These are phyloP conservation scores for Alternaria hordeiaustralica DNA, from an alignment of 2,329 filamentous ascomycete species.

Conservation along the genomic window DNA sequence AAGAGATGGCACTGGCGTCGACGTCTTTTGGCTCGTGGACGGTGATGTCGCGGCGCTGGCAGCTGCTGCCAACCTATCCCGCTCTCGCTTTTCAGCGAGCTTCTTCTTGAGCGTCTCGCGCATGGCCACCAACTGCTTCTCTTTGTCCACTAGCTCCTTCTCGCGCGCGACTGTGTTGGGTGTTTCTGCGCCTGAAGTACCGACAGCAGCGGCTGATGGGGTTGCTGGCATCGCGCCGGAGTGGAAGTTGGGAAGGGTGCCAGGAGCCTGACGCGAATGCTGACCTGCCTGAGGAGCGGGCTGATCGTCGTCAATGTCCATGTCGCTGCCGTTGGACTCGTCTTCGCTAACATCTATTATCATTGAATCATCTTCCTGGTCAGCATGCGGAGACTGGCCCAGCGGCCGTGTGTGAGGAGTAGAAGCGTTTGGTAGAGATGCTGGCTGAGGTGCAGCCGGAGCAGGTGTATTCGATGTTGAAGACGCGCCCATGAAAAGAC, in stretches of 20 bases:
- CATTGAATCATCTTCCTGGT: constrained; percentile 68
- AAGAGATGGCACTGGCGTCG: constrained; percentile 1
- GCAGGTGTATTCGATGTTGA: constrained; percentile 4
- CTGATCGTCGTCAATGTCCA: constrained; percentile 67
- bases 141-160: constrained; percentile 55
- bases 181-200: constrained; percentile 46
- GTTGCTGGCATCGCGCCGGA: constrained; percentile 32
- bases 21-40: neutral
- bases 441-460: constrained; percentile 52
- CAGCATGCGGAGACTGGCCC: constrained; percentile 59
- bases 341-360: constrained; percentile 88
- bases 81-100: constrained; percentile 32
- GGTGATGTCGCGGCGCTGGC: constrained; percentile 1
- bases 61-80: constrained; percentile 23
- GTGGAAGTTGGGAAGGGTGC: constrained; percentile 32
- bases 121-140: constrained; percentile 58
- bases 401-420: constrained; percentile 65
- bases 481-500: constrained; percentile 57
- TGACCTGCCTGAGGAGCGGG: constrained; percentile 39
- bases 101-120: constrained; percentile 36
- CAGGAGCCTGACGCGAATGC: constrained; percentile 14
- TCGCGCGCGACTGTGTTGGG: constrained; percentile 45
- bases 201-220: constrained; percentile 32
- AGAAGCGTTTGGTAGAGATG: constrained; percentile 39
- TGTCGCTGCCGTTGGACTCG: constrained; percentile 66